Conservation (phyloP, 345 rosid genomes). For the Orychophragmus violaceus region DNA sequence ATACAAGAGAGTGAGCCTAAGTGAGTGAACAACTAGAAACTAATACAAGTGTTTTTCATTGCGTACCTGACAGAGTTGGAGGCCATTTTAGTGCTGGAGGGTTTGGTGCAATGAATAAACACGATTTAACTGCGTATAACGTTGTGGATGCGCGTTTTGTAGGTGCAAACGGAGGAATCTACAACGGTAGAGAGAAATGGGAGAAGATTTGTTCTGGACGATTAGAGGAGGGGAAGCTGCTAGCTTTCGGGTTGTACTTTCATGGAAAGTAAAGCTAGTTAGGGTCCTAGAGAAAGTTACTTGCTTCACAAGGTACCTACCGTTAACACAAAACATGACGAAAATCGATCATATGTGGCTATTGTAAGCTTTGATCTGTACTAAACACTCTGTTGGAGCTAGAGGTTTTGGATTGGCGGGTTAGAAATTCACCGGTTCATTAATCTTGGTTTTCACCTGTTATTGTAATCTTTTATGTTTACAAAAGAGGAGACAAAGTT, state of each 20-base stretch:
- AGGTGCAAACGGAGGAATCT: constrained; percentile 41
- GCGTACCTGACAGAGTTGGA: no score
- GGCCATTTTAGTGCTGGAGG: constrained; percentile 61
- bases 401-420: no score
- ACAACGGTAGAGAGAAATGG: constrained; percentile 38
- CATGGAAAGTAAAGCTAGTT: constrained; percentile 34
- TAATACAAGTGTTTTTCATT: no score
- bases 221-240: constrained; percentile 43
- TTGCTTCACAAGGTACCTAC: constrained; percentile 15
- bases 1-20: no score
- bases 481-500: no score
- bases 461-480: no score
- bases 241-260: constrained; percentile 30
- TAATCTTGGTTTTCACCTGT: no score
- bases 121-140: constrained; percentile 47
- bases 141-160: constrained; percentile 46
- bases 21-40: no score
- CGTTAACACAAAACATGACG: constrained; percentile 8
- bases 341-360: constrained; percentile 24
- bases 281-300: constrained; percentile 32
- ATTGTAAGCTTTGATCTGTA: no score
- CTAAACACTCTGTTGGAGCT: no score
- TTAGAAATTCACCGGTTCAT: no score
- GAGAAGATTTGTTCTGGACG: constrained; percentile 38
- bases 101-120: constrained; percentile 54